phyloP scores from a whole-genome alignment of 2,329 filamentous ascomycete genomes.

The Arthrobotrys sphaeroides region DNA sequence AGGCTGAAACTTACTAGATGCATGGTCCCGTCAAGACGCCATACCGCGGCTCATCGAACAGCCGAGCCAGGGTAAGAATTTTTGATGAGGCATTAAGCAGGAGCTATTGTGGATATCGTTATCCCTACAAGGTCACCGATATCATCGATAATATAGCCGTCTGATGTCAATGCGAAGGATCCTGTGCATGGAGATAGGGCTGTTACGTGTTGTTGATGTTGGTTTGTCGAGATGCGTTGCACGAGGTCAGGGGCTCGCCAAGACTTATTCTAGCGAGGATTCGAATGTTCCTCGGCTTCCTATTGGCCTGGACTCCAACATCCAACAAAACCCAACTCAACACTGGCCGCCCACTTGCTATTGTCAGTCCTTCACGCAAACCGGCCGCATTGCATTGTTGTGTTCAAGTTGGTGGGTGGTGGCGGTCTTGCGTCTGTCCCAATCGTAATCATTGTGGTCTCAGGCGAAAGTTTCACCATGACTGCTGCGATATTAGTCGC shows the following conservation, averaged over 20 bases:
- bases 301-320: constrained; percentile 16
- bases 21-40: constrained; percentile 14
- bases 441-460: not conserved
- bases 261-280: constrained; percentile 9
- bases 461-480: not conserved
- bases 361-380: not conserved
- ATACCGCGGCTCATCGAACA: constrained; percentile 30
- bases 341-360: not conserved
- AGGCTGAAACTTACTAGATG: constrained; percentile 41
- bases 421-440: not conserved
- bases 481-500: not conserved
- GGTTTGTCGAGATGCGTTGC: not conserved
- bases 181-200: not conserved
- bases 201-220: constrained; percentile 13
- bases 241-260: constrained; percentile 13
- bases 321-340: constrained; percentile 34
- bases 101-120: not conserved
- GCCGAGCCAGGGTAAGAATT: not conserved
- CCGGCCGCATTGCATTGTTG: not conserved
- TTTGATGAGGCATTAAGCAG: constrained; percentile 5
- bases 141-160: not conserved
- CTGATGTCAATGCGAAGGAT: not conserved
- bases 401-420: no score
- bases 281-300: constrained; percentile 4
- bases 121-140: not conserved